A percentile compares a stretch with the other conserved stretches of the same genome.
These are phyloP conservation scores for Sisymbrium altissimum DNA, from an alignment of 345 rosid species.

Conservation along the genomic window DNA sequence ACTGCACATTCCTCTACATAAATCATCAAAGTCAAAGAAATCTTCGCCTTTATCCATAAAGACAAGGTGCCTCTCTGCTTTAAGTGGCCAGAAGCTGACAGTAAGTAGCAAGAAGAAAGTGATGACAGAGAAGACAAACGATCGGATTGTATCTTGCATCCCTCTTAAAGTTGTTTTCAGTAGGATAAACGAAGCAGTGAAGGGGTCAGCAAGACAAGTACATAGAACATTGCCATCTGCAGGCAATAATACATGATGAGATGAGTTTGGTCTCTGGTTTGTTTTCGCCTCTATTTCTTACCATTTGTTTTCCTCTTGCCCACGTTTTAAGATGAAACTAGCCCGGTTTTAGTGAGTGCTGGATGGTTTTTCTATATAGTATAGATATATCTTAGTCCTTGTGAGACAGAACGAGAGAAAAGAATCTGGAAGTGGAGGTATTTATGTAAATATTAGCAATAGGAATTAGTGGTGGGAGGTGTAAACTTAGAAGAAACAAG, in stretches of 20 bases:
- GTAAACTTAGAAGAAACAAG: neutral
- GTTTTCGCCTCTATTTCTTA: neutral
- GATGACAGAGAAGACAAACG: slow-evolving; percentile 49
- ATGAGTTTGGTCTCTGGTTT: slow-evolving; percentile 14
- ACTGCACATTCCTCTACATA: slow-evolving; percentile 14
- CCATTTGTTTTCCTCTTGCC: neutral
- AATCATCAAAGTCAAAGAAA: slow-evolving; percentile 44
- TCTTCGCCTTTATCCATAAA: slow-evolving; percentile 56
- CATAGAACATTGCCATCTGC: slow-evolving; percentile 34
- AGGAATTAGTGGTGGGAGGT: slow-evolving; percentile 21
- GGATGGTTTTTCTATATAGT: slow-evolving; percentile 15
- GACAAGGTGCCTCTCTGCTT: slow-evolving; percentile 71
- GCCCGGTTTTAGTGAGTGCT: slow-evolving; percentile 10
- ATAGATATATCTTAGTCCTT: slow-evolving; percentile 19
- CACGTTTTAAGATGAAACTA: slow-evolving; percentile 17
- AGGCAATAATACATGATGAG: slow-evolving; percentile 13
- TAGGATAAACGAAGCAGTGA: slow-evolving; percentile 86
- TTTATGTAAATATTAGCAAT: slow-evolving; percentile 21
- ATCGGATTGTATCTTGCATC: slow-evolving; percentile 63
- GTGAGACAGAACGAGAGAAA: neutral
- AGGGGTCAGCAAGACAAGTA: slow-evolving; percentile 51
- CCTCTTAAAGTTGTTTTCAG: slow-evolving; percentile 88
- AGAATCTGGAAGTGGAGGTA: slow-evolving; percentile 11
- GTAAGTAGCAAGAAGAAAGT: slow-evolving; percentile 37
- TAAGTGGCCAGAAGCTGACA: slow-evolving; percentile 53